Base-by-base conservation (phyloP, 352 stramenopile genomes). In the Globisporangium takayamanum region DNA sequence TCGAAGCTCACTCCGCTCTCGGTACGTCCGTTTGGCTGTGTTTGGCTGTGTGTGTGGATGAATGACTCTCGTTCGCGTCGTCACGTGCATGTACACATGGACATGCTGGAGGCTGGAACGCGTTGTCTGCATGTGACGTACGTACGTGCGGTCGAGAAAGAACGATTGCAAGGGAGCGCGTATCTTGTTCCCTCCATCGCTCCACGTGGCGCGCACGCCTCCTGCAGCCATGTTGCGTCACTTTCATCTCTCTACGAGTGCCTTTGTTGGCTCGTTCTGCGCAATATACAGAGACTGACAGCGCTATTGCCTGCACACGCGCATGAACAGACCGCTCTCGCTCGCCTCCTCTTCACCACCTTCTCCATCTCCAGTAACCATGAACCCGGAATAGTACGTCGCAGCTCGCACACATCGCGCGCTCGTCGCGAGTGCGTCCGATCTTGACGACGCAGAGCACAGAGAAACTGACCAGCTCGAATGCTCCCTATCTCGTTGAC, bases 381-480 rank as follows among this genome's bases (percentile, higher is more conserved):
- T 97, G 88, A 97, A 97, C 80, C 84, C 88, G 53, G 88, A 97
- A 95, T 97, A 97, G 88, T 96, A 88, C 59, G 88, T 93, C 42
- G 16, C 41, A 22, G 33, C 8, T 41, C 20, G 33, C 33, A 39
- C 33, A 3, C 33, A 7, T 12, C 33, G 7, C 33, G 33, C 33
- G 5, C 33, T 12, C 33, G 8, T 44, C 28, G 2, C 28, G 2
- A 33, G 28, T 33, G 28, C 28, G 28, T 33, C 28, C 28, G 28
- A 33, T 33, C 28, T 33, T 5, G 28, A 33, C 28, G 28, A 33
- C 28, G 5, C 28, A 3, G 28, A 33, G 28, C 28, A 33, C 28
- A 33, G 28, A 14, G 12, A 14, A 41, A 15, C 20, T 51, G 6
- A 36, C 3, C 11, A 2, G 12, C 1, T 8, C 25, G n/a, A 60